Percentiles rank a stretch among this genome's conserved stretches.
Evolutionary conservation across 495 filamentous ascomycete species (phyloP).

Genomic region (Delitschia confertaspora): DNA sequence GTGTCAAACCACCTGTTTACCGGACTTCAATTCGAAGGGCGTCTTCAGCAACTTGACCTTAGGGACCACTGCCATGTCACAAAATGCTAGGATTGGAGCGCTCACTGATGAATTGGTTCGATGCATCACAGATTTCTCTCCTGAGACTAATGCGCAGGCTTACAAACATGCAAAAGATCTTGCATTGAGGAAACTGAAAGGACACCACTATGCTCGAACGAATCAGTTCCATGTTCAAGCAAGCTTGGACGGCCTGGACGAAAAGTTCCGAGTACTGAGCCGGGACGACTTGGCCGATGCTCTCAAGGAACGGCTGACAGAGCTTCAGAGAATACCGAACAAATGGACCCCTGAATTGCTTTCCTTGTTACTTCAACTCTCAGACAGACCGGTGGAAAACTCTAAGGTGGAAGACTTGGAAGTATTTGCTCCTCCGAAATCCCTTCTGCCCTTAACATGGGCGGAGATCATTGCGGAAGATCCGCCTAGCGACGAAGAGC

Average conservation of each 20-base stretch:
- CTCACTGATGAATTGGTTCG: slow-evolving; percentile 49
- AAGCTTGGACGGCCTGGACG: slow-evolving; percentile 69
- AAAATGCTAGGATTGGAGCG: slow-evolving; percentile 37
- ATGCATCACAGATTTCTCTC: slow-evolving; percentile 32
- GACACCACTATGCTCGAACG: slow-evolving; percentile 57
- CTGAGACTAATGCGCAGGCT: slow-evolving; percentile 15
- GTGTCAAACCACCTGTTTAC: no score
- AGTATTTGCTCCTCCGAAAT: slow-evolving; percentile 38
- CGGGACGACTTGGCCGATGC: slow-evolving; percentile 75
- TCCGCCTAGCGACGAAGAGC: slow-evolving; percentile 56
- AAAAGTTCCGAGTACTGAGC: slow-evolving; percentile 75
- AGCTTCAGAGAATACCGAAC: slow-evolving; percentile 44
- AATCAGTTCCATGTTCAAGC: slow-evolving; percentile 81
- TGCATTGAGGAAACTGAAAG: slow-evolving; percentile 46
- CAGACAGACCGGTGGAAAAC: slow-evolving; percentile 67
- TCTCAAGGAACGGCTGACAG: slow-evolving; percentile 52
- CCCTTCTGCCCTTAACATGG: slow-evolving; percentile 55
- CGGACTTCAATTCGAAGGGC: no score
- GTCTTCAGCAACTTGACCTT: no score
- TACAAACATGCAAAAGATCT: slow-evolving; percentile 45
- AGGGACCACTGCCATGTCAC: slow-evolving; percentile 43
- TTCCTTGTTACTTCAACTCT: slow-evolving; percentile 69
- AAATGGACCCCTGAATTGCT: slow-evolving; percentile 71
- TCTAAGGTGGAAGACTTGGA: slow-evolving; percentile 56
- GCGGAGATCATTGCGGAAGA: slow-evolving; percentile 65